Base-by-base conservation (phyloP, 768 basidiomycete genomes). In the Termitomyces sp. region DNA sequence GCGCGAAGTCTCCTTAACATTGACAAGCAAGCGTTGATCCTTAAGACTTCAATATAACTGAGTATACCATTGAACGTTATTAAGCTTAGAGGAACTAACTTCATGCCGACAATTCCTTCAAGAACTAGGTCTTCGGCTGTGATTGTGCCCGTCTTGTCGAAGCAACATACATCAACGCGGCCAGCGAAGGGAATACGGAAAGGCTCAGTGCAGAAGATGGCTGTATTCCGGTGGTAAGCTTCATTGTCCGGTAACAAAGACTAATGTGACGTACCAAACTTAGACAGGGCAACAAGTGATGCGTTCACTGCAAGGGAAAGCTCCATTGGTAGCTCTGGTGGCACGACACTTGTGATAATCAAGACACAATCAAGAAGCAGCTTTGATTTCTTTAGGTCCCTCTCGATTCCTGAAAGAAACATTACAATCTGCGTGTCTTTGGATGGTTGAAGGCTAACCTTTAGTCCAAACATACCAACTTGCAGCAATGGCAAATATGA, bases 131-230 rank as follows among this genome's bases (percentile, higher is more conserved):
- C 88, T 70, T 98, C 95, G 0, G 93, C 93, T 0, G 97, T 99
- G 63, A 99, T 98, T 0, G 97, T 98, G 24, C 96, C 97, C 0
- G 97, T 99, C 80, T 99, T 99, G 74, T 99, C 97, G 65, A 99
- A 98, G 72, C 97, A 98, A 72, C 97, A 99, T 16, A 98, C 89
- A 64, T 99, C 97, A 2, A 98, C 94, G 22, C 94, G 84, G 5
- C 97, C 97, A 5, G 97, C 97, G 60, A 78, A 91, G 0, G 97
- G 95, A 60, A 98, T 99, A 22, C 97, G 85, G 84, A 99, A 98
- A 1, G 97, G 97, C 66, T 99, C 97, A 18, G 97, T 99, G 69
- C 97, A 98, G 75, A 95, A 99, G 58, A 98, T 99, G 7, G 96
- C 96, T 97, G 61, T 16, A 50, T 38, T 35, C 6, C 3, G 24